These are phyloP conservation scores for Wakefieldia striispora DNA, from an alignment of 768 basidiomycete genomes.

Conservation along the genomic window DNA sequence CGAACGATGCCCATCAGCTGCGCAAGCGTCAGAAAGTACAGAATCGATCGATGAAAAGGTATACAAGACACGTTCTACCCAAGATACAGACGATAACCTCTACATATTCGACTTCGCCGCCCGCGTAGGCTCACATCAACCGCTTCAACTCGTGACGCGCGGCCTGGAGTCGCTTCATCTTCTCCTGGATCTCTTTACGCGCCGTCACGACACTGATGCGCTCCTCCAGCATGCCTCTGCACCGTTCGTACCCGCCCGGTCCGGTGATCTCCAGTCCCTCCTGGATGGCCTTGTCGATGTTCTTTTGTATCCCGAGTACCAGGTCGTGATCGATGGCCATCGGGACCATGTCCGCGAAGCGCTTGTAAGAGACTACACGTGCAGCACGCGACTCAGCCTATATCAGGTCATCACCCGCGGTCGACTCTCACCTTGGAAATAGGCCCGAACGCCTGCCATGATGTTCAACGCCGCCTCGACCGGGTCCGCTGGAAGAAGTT, in stretches of 20 bases:
- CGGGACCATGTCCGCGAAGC: conserved; percentile 43
- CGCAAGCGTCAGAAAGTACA: too few species aligned
- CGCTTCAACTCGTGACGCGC: conserved; percentile 41
- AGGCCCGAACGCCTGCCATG: conserved; percentile 71
- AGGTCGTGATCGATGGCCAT: conserved; percentile 41
- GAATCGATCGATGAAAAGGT: too few species aligned
- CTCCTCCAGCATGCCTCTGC: conserved; percentile 53
- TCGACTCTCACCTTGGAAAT: conserved; percentile 60
- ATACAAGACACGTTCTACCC: too few species aligned
- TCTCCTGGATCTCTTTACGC: conserved; percentile 50
- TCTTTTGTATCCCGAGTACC: conserved; percentile 45
- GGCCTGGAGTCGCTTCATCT: conserved; percentile 46
- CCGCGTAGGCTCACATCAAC: conserved; percentile 9
- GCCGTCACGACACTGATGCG: conserved; percentile 39
- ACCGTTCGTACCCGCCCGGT: conserved; percentile 43
- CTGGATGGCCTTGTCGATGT: conserved; percentile 45
- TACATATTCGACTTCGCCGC: too few species aligned
- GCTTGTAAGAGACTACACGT: conserved; percentile 45
- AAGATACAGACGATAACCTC: too few species aligned
- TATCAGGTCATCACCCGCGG: too few species aligned
- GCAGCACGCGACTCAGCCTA: not conserved
- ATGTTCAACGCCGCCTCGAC: conserved; percentile 59
- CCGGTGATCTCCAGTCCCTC: conserved; percentile 52
- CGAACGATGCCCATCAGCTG: too few species aligned
- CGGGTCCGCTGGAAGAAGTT: conserved; percentile 48